Conservation (phyloP, 108 stramenopile species). For the Skeletonema menzelii region DNA sequence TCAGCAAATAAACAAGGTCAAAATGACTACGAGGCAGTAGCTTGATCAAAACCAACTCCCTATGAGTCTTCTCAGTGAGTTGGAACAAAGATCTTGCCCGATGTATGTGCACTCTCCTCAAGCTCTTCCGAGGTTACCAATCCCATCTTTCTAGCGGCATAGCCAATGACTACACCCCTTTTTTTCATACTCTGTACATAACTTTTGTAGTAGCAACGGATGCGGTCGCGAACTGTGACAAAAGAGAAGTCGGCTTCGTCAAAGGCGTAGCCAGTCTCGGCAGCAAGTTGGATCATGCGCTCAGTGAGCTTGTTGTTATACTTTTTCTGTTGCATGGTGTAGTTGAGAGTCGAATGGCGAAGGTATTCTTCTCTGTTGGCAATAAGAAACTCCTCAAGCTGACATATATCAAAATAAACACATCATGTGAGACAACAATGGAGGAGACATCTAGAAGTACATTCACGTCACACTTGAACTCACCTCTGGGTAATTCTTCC, state of each 20-base stretch:
- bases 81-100: slow-evolving; percentile 42
- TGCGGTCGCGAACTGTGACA: slow-evolving; percentile 85
- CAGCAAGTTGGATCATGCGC: slow-evolving; percentile 70
- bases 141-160: slow-evolving; percentile 67
- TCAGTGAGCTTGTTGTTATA: slow-evolving; percentile 90
- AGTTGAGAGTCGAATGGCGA: slow-evolving; percentile 82
- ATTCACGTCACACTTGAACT: slow-evolving; percentile 9
- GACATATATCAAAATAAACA: background rate
- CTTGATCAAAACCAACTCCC: too few relatives aligned
- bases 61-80: background rate
- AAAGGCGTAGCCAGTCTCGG: slow-evolving; percentile 66
- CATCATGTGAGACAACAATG: background rate
- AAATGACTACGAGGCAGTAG: too few relatives aligned
- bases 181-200: slow-evolving; percentile 86
- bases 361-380: slow-evolving; percentile 86
- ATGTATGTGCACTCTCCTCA: slow-evolving; percentile 51
- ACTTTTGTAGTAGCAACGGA: slow-evolving; percentile 88
- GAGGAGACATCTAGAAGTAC: slow-evolving; percentile 2
- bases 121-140: slow-evolving; percentile 68
- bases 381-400: slow-evolving; percentile 48
- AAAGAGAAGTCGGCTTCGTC: slow-evolving; percentile 83
- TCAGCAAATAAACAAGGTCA: too few relatives aligned
- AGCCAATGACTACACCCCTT: slow-evolving; percentile 62
- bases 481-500: slow-evolving; percentile 90
- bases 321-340: slow-evolving; percentile 87